These are phyloP conservation scores for Elongisporangium undulatum DNA, from an alignment of 352 stramenopile species.

Conservation along the genomic window DNA sequence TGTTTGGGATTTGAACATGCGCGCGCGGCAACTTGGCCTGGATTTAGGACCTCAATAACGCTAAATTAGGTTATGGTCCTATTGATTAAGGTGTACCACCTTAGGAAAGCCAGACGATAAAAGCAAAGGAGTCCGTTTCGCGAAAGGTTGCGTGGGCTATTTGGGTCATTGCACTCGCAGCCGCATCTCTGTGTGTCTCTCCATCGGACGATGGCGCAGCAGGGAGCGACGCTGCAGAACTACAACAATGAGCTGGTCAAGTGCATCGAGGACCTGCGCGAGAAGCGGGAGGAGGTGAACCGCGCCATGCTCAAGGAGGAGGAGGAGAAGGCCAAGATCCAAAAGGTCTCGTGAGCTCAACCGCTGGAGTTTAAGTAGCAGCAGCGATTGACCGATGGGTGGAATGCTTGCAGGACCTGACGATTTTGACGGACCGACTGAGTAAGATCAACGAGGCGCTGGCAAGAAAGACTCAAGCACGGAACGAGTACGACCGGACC, in stretches of 20 bases:
- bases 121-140: background rate
- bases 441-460: slow-evolving; percentile 92
- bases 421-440: slow-evolving; percentile 87
- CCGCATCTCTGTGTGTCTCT: background rate
- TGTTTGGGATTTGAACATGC: background rate
- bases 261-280: slow-evolving; percentile 92
- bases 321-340: slow-evolving; percentile 94
- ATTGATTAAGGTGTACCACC: background rate
- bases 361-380: background rate
- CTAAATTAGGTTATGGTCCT: background rate
- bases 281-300: slow-evolving; percentile 91
- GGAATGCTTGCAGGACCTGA: slow-evolving; percentile 56
- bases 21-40: background rate
- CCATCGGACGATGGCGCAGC: slow-evolving; percentile 65
- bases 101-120: background rate
- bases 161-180: background rate
- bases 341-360: slow-evolving; percentile 50
- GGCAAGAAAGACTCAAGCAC: slow-evolving; percentile 84
- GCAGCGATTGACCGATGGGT: background rate
- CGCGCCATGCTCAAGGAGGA: slow-evolving; percentile 92
- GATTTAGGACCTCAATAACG: no score
- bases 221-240: slow-evolving; percentile 92
- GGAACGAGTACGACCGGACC: slow-evolving; percentile 93
- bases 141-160: background rate
- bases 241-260: slow-evolving; percentile 97